Conservation (phyloP, 2,329 filamentous ascomycete genomes). For the Diaporthe citri region DNA sequence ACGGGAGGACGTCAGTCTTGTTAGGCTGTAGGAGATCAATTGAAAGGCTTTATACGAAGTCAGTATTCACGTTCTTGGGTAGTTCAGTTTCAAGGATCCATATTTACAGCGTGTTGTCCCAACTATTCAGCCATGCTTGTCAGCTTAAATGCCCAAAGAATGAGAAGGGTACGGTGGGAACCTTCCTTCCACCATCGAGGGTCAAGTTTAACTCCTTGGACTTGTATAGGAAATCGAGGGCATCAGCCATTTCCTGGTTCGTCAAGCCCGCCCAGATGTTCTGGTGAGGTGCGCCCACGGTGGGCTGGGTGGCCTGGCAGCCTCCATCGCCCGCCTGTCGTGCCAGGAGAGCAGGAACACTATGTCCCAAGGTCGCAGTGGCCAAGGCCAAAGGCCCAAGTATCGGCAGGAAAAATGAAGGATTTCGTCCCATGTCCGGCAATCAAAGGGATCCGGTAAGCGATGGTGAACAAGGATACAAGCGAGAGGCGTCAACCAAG, state of each 20-base stretch:
- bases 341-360: not conserved
- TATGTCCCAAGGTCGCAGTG: not conserved
- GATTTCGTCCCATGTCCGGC: not conserved
- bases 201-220: constrained; percentile 18
- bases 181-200: not conserved
- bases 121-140: not conserved
- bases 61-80: not conserved
- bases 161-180: not conserved
- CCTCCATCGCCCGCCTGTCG: not conserved
- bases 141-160: not conserved
- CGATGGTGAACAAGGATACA: not conserved
- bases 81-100: too few relatives aligned
- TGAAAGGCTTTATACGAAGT: not conserved
- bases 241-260: constrained; percentile 7
- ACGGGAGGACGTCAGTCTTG: constrained; percentile 11
- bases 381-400: not conserved
- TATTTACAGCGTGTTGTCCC: constrained; percentile 6
- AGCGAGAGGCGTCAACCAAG: not conserved
- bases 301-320: constrained; percentile 14
- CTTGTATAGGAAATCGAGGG: not conserved
- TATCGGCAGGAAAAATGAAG: not conserved
- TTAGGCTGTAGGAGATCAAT: constrained; percentile 14
- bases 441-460: not conserved
- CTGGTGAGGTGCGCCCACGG: not conserved
- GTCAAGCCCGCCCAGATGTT: constrained; percentile 14